Conservation (phyloP, 1,284 basidiomycete genomes). For the Malassezia obtusa region DNA sequence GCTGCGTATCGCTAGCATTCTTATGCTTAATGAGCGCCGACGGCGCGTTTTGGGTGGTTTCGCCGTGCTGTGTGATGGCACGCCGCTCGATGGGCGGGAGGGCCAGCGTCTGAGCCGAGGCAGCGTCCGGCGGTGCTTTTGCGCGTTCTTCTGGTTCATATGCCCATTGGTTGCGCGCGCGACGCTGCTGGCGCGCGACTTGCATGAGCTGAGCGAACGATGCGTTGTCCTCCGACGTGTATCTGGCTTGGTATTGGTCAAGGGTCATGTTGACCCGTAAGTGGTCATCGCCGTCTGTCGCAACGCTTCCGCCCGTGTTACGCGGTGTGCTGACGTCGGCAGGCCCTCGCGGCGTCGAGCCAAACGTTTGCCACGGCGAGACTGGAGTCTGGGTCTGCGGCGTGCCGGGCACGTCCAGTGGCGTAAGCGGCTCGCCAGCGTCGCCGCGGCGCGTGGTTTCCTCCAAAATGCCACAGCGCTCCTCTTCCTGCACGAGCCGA, state of each 20-base stretch:
- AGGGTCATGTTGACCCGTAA: slow-evolving; percentile 21
- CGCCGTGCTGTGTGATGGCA: background rate
- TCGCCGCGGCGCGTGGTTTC: slow-evolving; percentile 6
- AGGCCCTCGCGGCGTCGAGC: slow-evolving; percentile 2
- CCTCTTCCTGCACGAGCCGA: slow-evolving; percentile 22
- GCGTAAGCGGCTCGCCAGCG: background rate
- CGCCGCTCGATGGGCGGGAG: background rate
- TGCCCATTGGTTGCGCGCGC: slow-evolving; percentile 28
- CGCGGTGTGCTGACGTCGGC: background rate
- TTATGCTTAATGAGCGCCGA: background rate
- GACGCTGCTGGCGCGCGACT: slow-evolving; percentile 23
- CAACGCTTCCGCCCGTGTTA: background rate
- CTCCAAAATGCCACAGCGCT: slow-evolving; percentile 14
- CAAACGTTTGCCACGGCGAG: slow-evolving; percentile 5
- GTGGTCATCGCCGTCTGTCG: background rate
- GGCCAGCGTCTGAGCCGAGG: slow-evolving; percentile 19
- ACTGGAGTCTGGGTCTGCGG: background rate
- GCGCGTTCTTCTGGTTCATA: slow-evolving; percentile 16
- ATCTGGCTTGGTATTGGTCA: slow-evolving; percentile 29
- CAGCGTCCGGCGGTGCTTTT: background rate
- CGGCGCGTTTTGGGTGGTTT: background rate
- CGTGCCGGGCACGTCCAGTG: slow-evolving; percentile 3
- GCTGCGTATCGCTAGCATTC: background rate
- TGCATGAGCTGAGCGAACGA: slow-evolving; percentile 36
- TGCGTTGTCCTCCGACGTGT: slow-evolving; percentile 46